Evolutionary conservation across 176 grass and related monocot species (phyloP).

Genomic region (Lolium perenne): DNA sequence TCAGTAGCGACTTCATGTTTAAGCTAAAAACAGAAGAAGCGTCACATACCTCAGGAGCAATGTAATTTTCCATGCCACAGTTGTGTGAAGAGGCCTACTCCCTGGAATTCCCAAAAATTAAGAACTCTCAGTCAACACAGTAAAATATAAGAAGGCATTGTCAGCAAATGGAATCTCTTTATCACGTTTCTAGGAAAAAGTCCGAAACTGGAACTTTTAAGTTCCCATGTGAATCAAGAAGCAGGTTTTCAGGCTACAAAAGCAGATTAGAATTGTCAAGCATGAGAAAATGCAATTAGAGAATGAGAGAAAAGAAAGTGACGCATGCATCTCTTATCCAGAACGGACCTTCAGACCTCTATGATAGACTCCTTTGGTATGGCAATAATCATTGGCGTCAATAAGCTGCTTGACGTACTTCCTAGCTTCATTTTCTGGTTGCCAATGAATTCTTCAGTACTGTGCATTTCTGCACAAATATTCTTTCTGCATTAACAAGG

Average conservation of each 20-base stretch:
- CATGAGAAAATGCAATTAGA: constrained; percentile 18
- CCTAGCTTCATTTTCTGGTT: constrained; percentile 66
- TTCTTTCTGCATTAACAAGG: too few species aligned
- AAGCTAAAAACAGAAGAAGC: background rate
- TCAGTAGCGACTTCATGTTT: background rate
- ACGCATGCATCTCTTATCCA: constrained; percentile 12
- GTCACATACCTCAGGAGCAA: constrained; percentile 89
- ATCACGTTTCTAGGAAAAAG: constrained; percentile 53
- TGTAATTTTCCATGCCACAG: constrained; percentile 94
- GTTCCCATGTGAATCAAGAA: constrained; percentile 77
- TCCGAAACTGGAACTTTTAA: constrained; percentile 95
- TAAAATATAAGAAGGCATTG: constrained; percentile 18
- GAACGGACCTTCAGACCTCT: constrained; percentile 87
- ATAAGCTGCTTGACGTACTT: constrained; percentile 92
- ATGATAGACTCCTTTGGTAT: constrained; percentile 88
- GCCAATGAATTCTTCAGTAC: too few species aligned
- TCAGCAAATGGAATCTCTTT: constrained; percentile 30
- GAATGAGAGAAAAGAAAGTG: background rate
- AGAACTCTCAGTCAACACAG: constrained; percentile 26
- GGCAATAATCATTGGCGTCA: constrained; percentile 90
- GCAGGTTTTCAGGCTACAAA: constrained; percentile 94
- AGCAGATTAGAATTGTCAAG: constrained; percentile 32
- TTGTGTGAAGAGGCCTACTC: constrained; percentile 82
- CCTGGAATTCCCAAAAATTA: constrained; percentile 49
- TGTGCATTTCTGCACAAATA: too few species aligned